Conservation (phyloP, 208 protist species). For the Crithidia sp. region DNA sequence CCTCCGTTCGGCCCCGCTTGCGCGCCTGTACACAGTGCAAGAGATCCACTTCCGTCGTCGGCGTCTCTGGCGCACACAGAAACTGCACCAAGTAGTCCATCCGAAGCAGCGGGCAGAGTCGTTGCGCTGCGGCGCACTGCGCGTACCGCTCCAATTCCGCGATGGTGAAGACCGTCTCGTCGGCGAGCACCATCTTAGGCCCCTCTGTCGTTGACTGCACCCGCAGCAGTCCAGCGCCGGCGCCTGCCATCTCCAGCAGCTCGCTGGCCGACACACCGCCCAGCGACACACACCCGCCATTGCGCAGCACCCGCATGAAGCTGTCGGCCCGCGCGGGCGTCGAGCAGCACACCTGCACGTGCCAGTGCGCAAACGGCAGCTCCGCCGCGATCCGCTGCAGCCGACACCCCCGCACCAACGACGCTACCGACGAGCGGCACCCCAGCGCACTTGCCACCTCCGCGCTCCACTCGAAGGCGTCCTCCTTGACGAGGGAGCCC, state of each 20-base stretch:
- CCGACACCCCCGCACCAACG: constrained; percentile 50
- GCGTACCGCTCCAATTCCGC: constrained; percentile 45
- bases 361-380: constrained; percentile 55
- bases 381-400: constrained; percentile 39
- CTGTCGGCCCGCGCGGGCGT: constrained; percentile 30
- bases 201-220: background rate
- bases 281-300: constrained; percentile 50
- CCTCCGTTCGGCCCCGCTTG: constrained; percentile 28
- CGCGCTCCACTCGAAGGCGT: constrained; percentile 58
- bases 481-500: constrained; percentile 48
- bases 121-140: background rate
- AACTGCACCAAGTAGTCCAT: constrained; percentile 76
- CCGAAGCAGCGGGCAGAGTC: constrained; percentile 39
- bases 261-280: constrained; percentile 20
- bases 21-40: constrained; percentile 16
- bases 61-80: constrained; percentile 46
- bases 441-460: constrained; percentile 25
- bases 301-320: constrained; percentile 60
- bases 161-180: constrained; percentile 55
- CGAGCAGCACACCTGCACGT: constrained; percentile 56
- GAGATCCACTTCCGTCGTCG: constrained; percentile 31
- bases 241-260: constrained; percentile 21
- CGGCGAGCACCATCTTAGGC: constrained; percentile 48
- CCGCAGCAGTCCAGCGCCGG: background rate
- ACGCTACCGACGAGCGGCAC: constrained; percentile 33